Base-by-base conservation (phyloP, 345 rosid species). In the Luvunga scandens region DNA sequence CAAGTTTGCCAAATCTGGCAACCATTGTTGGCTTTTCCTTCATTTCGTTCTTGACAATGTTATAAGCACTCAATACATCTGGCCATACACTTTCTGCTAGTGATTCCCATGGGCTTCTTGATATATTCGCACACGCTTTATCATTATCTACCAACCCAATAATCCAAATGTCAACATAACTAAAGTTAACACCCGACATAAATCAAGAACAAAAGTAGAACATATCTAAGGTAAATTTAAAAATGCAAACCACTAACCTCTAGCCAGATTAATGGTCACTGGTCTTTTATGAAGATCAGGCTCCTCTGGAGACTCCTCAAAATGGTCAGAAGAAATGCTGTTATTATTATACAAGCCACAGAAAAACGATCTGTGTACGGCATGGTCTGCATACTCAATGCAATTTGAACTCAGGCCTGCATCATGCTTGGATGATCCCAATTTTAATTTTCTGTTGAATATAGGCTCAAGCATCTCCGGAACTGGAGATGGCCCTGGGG, bases 1-100 rank as follows among this genome's bases (percentile, higher is more conserved):
- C 67, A 55, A 76, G 38, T 6, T 79, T 69, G 63, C 87, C 87
- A 31, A 84, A 57, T 64, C 82, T 78, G 61, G 79, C 87, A 33
- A 77, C 77, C 39, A 84, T 7, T 62, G 24, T 69, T 10, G 71
- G 84, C 66, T 68, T 84, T 39, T 45, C 67, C 55, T 78, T 57
- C 62, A 56, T 79, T 55, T 72, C 53, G 45, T 65, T 79, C 70
- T 62, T 79, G 73, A 79, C 62, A 30, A 9, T 66, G 19, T 72
- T 59, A 53, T 64, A 81, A 42, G 81, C 69, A 63, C 81, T 67
- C 25, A 72, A 38, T 28, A 84, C 21, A 60, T 79, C 84, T n/a
- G 72, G 82, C 76, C 77, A 55, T 1, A 84, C 79, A 60, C 39
- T 42, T 25, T 76, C 79, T 4, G 83, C 84, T 21, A 84, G 33